These are phyloP conservation scores for Priceomyces haplophilus DNA, from an alignment of 805 yeast genomes.

Conservation along the genomic window DNA sequence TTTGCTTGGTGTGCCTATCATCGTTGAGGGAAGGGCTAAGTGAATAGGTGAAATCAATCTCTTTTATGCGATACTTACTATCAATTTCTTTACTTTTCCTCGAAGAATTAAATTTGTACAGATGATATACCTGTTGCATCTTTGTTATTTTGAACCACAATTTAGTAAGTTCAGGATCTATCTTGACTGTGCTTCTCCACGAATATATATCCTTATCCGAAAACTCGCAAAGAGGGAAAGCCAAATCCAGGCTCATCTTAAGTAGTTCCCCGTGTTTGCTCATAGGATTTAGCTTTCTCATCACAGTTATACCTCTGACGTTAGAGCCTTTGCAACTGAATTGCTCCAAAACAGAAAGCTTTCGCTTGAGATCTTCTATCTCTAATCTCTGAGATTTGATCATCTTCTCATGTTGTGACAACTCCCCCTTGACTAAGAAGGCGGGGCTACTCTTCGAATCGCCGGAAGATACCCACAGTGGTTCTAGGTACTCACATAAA, in stretches of 20 bases:
- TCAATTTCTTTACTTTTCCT: constrained; percentile 3
- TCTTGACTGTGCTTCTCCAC: constrained; percentile 37
- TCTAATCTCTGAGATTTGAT: constrained; percentile 26
- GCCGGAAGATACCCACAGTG: constrained; percentile 29
- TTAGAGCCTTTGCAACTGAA: constrained; percentile 1
- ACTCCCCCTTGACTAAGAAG: constrained; percentile 16
- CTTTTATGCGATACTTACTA: constrained; percentile 15
- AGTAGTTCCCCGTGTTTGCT: constrained; percentile 9
- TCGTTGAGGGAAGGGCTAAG: constrained; percentile 4
- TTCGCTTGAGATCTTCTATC: constrained; percentile 31
- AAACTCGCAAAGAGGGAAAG: background rate
- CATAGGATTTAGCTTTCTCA: constrained; percentile 21
- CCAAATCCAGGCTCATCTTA: constrained; percentile 13
- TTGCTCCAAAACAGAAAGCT: constrained; percentile 20
- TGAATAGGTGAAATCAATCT: constrained; percentile 24
- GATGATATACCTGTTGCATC: constrained; percentile 38
- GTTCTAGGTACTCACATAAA: constrained; percentile 39
- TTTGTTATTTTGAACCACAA: constrained; percentile 41
- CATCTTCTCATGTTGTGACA: constrained; percentile 16
- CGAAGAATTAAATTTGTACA: constrained; percentile 28
- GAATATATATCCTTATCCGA: constrained; percentile 21
- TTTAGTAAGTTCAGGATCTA: constrained; percentile 39
- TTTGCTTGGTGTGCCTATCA: background rate
- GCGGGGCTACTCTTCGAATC: constrained; percentile 5
- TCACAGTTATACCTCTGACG: constrained; percentile 15